These are phyloP conservation scores for Sugiyamaella sp. DNA, from an alignment of 1,139 yeast species.

Conservation along the genomic window DNA sequence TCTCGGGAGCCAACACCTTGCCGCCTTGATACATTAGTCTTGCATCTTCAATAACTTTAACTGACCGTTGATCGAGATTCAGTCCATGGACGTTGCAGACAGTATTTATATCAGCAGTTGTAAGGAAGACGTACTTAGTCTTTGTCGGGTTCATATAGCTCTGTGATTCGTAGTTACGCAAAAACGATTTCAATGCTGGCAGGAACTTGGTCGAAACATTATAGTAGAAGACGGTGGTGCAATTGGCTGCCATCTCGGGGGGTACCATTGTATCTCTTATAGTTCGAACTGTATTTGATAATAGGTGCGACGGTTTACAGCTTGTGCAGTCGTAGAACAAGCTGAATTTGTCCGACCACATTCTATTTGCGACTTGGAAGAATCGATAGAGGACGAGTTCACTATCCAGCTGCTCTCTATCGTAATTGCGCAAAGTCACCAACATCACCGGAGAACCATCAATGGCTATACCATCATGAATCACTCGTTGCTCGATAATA, in stretches of 20 bases:
- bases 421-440: constrained; percentile 52
- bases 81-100: constrained; percentile 31
- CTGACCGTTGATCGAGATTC: constrained; percentile 33
- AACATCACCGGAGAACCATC: constrained; percentile 77
- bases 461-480: constrained; percentile 64
- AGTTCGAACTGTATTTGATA: constrained; percentile 38
- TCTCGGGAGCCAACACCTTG: constrained; percentile 7
- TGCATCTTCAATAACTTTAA: constrained; percentile 31
- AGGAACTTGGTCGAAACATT: constrained; percentile 57
- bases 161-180: constrained; percentile 30
- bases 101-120: constrained; percentile 30
- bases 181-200: constrained; percentile 40
- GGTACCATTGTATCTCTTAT: constrained; percentile 44
- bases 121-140: constrained; percentile 33
- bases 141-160: constrained; percentile 34
- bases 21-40: constrained; percentile 30
- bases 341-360: constrained; percentile 72
- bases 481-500: constrained; percentile 50
- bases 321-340: constrained; percentile 73
- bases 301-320: constrained; percentile 45
- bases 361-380: constrained; percentile 68
- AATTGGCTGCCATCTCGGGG: constrained; percentile 54
- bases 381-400: constrained; percentile 63
- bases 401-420: constrained; percentile 51
- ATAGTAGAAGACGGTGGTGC: constrained; percentile 59